These are phyloP conservation scores for Thermothelomyces thermophilus DNA, from an alignment of 2,329 filamentous ascomycete genomes.

Conservation along the genomic window DNA sequence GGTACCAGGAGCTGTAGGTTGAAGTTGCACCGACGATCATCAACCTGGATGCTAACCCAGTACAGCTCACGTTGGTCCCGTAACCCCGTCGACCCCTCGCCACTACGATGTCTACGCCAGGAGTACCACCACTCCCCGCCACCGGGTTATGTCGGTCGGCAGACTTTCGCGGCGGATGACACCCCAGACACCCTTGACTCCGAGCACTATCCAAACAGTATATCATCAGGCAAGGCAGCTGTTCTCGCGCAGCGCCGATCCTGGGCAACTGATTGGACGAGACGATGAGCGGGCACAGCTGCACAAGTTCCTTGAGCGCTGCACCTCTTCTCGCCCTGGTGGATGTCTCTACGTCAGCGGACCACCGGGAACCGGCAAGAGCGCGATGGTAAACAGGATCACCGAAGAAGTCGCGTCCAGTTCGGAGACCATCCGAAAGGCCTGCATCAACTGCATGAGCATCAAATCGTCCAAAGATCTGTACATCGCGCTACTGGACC, in stretches of 20 bases:
- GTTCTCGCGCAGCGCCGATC: constrained; percentile 73
- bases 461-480: constrained; percentile 83
- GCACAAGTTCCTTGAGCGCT: constrained; percentile 59
- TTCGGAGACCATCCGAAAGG: constrained; percentile 52
- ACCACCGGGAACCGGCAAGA: constrained; percentile 94
- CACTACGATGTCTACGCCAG: constrained; percentile 71
- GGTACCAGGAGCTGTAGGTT: constrained; percentile 13
- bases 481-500: constrained; percentile 69
- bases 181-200: constrained; percentile 66
- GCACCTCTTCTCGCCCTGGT: constrained; percentile 52
- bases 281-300: constrained; percentile 63
- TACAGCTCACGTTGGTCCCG: constrained; percentile 36
- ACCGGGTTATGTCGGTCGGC: constrained; percentile 71
- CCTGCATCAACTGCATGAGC: constrained; percentile 95
- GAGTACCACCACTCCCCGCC: constrained; percentile 71
- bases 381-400: constrained; percentile 81
- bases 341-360: constrained; percentile 94
- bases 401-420: constrained; percentile 51
- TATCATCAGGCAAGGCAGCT: constrained; percentile 84
- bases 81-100: constrained; percentile 67
- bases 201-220: constrained; percentile 62
- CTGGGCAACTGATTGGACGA: constrained; percentile 69
- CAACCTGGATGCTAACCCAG: neutral
- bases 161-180: constrained; percentile 72
- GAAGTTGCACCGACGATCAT: neutral